Base-by-base conservation (phyloP, 148 eudicot genomes). In the Persicaria tinctoria region DNA sequence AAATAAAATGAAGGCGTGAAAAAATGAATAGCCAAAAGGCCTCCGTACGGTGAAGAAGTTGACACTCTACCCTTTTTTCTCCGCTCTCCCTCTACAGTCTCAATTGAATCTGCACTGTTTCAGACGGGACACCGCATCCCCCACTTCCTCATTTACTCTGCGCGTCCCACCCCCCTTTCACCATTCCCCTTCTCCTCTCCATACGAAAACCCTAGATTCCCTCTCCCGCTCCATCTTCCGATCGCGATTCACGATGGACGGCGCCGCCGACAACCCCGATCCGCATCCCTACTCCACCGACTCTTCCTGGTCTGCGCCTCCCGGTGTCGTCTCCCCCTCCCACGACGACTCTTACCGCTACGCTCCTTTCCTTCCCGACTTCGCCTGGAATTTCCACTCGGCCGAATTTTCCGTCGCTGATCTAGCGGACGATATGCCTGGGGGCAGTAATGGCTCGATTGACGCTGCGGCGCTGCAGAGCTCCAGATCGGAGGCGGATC, bases 341-440 rank as follows among this genome's bases (percentile, higher is more conserved):
- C 41, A 32, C 41, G 41, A 32, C 41, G 70, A 66, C 48, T 66
- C 41, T 47, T 66, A 66, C 70, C 18, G 47, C 17, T 66, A 66
- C 47, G 70, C 70, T 4, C 48, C 70, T 3, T 47, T 66, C 47
- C 70, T 66, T 47, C 41, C 70, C 70, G 70, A 66, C 70, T 66
- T 38, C 70, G 70, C 17, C 70, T 66, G 70, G 70, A 66, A 66
- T 47, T 66, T 66, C 48, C 70, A 41, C 17, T 38, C 47, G 5
- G 17, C 70, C 17, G 18, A 10, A 0, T 63, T 63, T 38, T 32
- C 68, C 1, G 32, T 6, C 44, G 17, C 48, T 14, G 46, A 6
- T 47, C 47, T 18, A 3, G 70, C 13, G 14, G 70, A 66, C 4
- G 68, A 63, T 27, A 16, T 63, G 41, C 68, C 68, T 13, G 68